Conservation (phyloP, 2,329 filamentous ascomycete species). For the Diaporthe sp. region DNA sequence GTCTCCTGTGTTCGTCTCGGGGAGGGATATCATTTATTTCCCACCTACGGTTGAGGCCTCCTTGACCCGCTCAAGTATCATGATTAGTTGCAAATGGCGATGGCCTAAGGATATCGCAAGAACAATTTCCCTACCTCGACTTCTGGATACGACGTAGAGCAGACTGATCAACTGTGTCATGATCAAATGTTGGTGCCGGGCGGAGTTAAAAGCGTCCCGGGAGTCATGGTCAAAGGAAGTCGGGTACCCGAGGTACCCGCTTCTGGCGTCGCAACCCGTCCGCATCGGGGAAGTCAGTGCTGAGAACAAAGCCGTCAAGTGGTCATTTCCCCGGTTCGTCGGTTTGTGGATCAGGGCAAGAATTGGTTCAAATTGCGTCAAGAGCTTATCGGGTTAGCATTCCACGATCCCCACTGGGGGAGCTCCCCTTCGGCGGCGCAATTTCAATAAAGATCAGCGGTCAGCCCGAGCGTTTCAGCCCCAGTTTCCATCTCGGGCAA, state of each 20-base stretch:
- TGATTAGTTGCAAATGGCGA: background rate
- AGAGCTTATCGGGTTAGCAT: conserved; percentile 20
- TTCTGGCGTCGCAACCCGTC: background rate
- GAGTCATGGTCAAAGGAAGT: conserved; percentile 4
- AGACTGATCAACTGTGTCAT: background rate
- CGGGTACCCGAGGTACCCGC: background rate
- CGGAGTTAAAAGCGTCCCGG: background rate
- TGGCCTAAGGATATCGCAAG: background rate
- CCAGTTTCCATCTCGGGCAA: conserved; percentile 33
- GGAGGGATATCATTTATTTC: background rate
- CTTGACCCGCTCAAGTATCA: background rate
- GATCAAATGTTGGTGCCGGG: background rate
- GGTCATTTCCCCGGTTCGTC: conserved; percentile 14
- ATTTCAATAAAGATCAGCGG: conserved; percentile 33
- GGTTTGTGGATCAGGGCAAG: conserved; percentile 17
- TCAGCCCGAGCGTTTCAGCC: conserved; percentile 32
- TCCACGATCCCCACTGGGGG: conserved; percentile 19
- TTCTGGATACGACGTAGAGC: no score
- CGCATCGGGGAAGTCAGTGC: conserved; percentile 25
- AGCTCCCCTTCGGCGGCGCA: conserved; percentile 20
- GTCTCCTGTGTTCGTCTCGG: background rate
- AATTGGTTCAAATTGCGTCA: conserved; percentile 26
- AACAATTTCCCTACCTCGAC: no score
- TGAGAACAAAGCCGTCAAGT: conserved; percentile 25
- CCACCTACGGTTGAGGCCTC: background rate